Base-by-base conservation (phyloP, 2,329 filamentous ascomycete species). In the Hypoxylon sp. region DNA sequence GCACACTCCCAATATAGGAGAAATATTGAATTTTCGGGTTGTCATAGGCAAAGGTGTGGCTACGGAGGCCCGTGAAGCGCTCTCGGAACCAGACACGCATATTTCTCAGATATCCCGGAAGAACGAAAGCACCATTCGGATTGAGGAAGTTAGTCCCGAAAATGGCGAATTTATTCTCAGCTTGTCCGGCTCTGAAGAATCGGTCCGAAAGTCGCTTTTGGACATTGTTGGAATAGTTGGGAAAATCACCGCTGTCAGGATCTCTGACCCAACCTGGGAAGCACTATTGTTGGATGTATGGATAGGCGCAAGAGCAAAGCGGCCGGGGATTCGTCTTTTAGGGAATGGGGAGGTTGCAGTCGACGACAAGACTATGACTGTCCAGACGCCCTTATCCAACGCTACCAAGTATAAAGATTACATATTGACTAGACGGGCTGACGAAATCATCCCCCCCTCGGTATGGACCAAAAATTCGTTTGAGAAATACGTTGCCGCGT, bases 401-500 rank as follows among this genome's bases (percentile, higher is more conserved):
- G 13, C 52, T 50, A 13, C 22, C 13, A 56, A 61, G 46, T 73
- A 73, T 51, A 59, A 50, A 46, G 5, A 52, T 1, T 77, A 77
- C 46, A 11, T 3, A 1, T 63, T 77, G 26, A 70, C 52, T 1
- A 69, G 13, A 5, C 72, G 73, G 29, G 75, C 75, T 22, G 73
- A 77, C 37, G 50, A 74, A 13, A 76, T 79, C 11, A 46, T 58
- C 10, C 66, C 48, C 10, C 77, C 77, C 26, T 24, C 52, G 2
- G 42, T 55, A 17, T 78, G 77, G 77, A 78, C 74, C 0, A 73
- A 72, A 58, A 29, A 37, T 14, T 74, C 73, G 4, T 74, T 79
- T 11, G 74, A 77, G 54, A 29, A 68, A 57, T 78, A 78, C 33
- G 73, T 78, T 17, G 72, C 73, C 11, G 61, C 71, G 6, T 47